Conservation (phyloP, 2,329 filamentous ascomycete species). For the Penicillium capsulatum region DNA sequence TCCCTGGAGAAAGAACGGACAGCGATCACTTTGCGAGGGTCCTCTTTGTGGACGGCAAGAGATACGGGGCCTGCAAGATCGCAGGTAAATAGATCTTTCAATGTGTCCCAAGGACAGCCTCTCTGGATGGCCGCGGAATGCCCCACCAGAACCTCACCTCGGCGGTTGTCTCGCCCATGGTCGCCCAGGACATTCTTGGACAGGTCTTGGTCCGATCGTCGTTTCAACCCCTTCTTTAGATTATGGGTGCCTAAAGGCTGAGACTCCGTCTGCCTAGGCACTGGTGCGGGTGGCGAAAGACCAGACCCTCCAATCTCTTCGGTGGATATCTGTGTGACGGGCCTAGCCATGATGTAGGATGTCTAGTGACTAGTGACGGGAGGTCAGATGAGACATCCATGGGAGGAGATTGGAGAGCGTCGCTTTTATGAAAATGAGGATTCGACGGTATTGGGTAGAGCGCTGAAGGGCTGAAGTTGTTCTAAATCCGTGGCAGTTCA, state of each 20-base stretch:
- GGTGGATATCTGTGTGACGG: slow-evolving; percentile 5
- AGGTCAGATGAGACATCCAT: slow-evolving; percentile 8
- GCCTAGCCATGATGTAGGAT: slow-evolving; percentile 9
- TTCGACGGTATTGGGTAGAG: slow-evolving; percentile 5
- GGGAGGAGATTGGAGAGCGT: slow-evolving; percentile 8
- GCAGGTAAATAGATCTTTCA: slow-evolving; percentile 14
- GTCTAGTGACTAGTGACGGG: slow-evolving; percentile 9
- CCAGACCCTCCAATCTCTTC: slow-evolving; percentile 4
- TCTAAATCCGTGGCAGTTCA: slow-evolving; percentile 7
- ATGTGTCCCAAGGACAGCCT: slow-evolving; percentile 14
- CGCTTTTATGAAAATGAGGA: slow-evolving; percentile 6
- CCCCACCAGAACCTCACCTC: slow-evolving; percentile 5
- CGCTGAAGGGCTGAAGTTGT: slow-evolving; percentile 6
- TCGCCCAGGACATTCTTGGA: slow-evolving; percentile 7
- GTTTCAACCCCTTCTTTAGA: slow-evolving; percentile 7
- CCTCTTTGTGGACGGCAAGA: slow-evolving; percentile 9
- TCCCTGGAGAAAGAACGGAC: slow-evolving; percentile 8
- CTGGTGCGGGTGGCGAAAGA: slow-evolving; percentile 7
- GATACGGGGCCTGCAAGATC: slow-evolving; percentile 10
- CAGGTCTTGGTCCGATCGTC: slow-evolving; percentile 4
- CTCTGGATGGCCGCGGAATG: slow-evolving; percentile 5
- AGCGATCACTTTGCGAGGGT: slow-evolving; percentile 10
- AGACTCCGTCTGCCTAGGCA: slow-evolving; percentile 7
- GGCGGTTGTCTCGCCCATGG: slow-evolving; percentile 6
- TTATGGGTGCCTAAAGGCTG: slow-evolving; percentile 8